Evolutionary conservation across 345 rosid genomes (phyloP).

Genomic region (Arabidopsis arenosa): DNA sequence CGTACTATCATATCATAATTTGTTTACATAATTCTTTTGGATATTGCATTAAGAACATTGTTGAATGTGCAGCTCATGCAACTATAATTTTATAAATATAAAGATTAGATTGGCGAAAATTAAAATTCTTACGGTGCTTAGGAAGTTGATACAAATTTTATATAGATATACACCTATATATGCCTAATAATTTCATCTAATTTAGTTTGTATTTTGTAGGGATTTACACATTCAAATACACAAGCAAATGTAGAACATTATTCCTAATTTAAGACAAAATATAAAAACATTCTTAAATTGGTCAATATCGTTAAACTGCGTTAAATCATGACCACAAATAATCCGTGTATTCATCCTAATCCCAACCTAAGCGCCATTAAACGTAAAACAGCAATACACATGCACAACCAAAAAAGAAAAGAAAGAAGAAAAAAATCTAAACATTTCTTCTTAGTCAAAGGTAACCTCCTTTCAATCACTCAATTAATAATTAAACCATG

Average conservation of each 20-base stretch:
- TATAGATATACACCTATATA: not conserved
- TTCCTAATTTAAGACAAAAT: slow-evolving; percentile 20
- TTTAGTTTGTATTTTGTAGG: not conserved
- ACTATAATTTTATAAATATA: not conserved
- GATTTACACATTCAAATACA: slow-evolving; percentile 1
- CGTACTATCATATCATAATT: not conserved
- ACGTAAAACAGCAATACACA: not conserved
- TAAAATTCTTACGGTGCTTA: not conserved
- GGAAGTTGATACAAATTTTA: not conserved
- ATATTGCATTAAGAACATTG: not conserved
- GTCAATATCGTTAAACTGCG: slow-evolving; percentile 22
- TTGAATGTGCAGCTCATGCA: not conserved
- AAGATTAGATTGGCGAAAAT: not conserved
- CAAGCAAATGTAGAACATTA: not conserved
- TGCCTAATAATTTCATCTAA: not conserved
- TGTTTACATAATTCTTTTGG: not conserved
- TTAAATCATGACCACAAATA: slow-evolving; percentile 24
- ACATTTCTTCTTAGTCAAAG: slow-evolving; percentile 5
- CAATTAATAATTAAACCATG: slow-evolving; percentile 10
- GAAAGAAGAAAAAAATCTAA: not conserved
- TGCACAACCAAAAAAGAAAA: not conserved
- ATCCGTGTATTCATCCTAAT: slow-evolving; percentile 38
- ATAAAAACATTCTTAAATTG: not conserved
- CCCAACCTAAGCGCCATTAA: slow-evolving; percentile 27
- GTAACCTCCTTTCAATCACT: not conserved